Evolutionary conservation across 2,329 filamentous ascomycete species (phyloP).

Genomic region (Aureobasidium sp.): DNA sequence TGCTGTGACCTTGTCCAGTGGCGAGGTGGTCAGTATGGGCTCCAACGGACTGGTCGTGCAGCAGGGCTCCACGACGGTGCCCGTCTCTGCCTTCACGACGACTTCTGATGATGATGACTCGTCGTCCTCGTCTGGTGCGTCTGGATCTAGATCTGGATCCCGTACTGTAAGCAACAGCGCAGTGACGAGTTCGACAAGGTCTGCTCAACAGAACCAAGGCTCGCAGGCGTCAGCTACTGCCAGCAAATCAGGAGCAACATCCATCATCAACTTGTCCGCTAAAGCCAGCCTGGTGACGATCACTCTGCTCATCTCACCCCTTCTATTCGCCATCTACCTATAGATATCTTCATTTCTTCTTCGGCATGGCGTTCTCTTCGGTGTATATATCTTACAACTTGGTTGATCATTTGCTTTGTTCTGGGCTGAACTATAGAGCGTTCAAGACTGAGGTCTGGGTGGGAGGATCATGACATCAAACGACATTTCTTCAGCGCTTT

Average conservation of each 20-base stretch:
- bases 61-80: background rate
- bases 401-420: background rate
- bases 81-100: background rate
- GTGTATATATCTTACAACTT: background rate
- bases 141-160: background rate
- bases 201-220: background rate
- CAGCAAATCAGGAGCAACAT: background rate
- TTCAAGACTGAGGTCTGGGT: background rate
- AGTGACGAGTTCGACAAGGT: background rate
- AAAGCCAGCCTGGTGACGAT: background rate
- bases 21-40: conserved; percentile 19
- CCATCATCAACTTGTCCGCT: background rate
- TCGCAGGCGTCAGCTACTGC: background rate
- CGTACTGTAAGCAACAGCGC: background rate
- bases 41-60: background rate
- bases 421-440: background rate
- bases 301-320: background rate
- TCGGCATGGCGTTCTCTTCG: background rate
- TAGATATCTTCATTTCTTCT: background rate
- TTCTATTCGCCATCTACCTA: background rate
- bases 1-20: conserved; percentile 18
- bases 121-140: background rate
- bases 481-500: background rate
- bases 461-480: background rate
- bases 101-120: background rate